Base-by-base conservation (phyloP, 192 early-diverging fungal genomes). In the Borealophlyctis nickersoniae region DNA sequence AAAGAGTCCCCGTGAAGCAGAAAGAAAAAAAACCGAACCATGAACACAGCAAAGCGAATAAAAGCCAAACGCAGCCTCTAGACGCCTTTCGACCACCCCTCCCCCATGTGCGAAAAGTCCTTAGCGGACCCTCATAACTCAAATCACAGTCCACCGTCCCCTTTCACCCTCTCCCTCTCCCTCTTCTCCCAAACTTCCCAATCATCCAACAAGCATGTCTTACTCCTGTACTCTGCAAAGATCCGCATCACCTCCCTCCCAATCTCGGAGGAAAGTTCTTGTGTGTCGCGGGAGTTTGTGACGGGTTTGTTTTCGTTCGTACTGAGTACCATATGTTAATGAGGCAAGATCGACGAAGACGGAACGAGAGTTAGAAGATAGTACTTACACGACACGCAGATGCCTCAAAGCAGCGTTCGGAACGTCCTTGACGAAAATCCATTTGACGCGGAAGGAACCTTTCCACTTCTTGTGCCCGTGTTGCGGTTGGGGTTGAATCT, bases 221-320 rank as follows among this genome's bases (percentile, higher is more conserved):
- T 45, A 7, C 9, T 7, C 39, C 39, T 7, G 39, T 45, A 45
- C 9, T 45, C 29, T 3, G 29, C 19, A 66, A 81, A 85, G 22
- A 85, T 77, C 29, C 69, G 55, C 3, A 83, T 53, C 78, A 85
- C 67, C 56, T 76, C 64, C 24, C 69, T 74, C 32, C 83, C 83
- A 57, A 82, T 53, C 5, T 73, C 75, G 4, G 60, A 28, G 29
- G 56, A 48, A 2, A 85, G 30, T 36, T 85, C 81, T 39, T 85
- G 83, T 5, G 83, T 85, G 53, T 85, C 83, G 0, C 83, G 73
- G n/a, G 73, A 77, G 63, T 85, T 85, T 50, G 81, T 81, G 13
- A 85, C 77, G 7, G 83, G 79, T 56, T 83, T 83, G 63, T 79
- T 77, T 49, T 84, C 79, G 52, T 83, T 83, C 22, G 69, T 39